A percentile compares a stretch with the other conserved stretches of the same genome.
phyloP scores from a whole-genome alignment of 345 rosid genomes.

The Carallia pectinifolia region DNA sequence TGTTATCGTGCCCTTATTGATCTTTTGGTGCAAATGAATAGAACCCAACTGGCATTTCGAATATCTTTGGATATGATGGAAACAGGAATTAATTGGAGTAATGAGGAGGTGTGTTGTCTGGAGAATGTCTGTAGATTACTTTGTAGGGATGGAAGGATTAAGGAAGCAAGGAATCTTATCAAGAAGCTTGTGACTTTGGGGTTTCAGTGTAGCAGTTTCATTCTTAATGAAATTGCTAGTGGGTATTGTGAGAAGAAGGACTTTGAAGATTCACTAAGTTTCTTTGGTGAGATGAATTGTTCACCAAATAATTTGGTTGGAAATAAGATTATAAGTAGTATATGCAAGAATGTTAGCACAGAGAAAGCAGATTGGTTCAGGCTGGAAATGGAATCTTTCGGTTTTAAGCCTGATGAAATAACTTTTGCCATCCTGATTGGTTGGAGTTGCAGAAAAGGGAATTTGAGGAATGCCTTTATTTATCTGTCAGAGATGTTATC shows the following conservation, averaged over 20 bases:
- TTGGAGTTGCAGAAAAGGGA: conserved; percentile 62
- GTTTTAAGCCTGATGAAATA: conserved; percentile 52
- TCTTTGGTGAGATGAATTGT: conserved; percentile 43
- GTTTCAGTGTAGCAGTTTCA: conserved; percentile 36
- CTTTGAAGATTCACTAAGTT: conserved; percentile 64
- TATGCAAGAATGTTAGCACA: conserved; percentile 50
- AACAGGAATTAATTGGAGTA: conserved; percentile 18
- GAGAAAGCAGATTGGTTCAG: conserved; percentile 51
- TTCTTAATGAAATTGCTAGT: conserved; percentile 46
- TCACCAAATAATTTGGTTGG: conserved; percentile 47
- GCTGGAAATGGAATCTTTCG: conserved; percentile 54
- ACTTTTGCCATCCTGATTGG: conserved; percentile 73
- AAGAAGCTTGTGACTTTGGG: conserved; percentile 52
- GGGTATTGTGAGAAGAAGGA: conserved; percentile 72
- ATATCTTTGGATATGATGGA: conserved; percentile 58
- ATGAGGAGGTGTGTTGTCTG: conserved; percentile 28
- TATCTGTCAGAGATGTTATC: conserved; percentile 52
- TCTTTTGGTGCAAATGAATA: conserved; percentile 43
- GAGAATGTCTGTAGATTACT: conserved; percentile 53
- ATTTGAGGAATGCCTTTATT: conserved; percentile 44
- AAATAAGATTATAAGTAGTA: conserved; percentile 53
- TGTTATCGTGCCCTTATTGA: conserved; percentile 48
- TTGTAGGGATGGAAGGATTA: conserved; percentile 58
- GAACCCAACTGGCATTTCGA: conserved; percentile 45
- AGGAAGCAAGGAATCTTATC: conserved; percentile 57